Evolutionary conservation across 2,329 filamentous ascomycete genomes (phyloP), one percentile per base, ranked within the genome.

Genomic region (Cryphonectria carpinicola): DNA sequence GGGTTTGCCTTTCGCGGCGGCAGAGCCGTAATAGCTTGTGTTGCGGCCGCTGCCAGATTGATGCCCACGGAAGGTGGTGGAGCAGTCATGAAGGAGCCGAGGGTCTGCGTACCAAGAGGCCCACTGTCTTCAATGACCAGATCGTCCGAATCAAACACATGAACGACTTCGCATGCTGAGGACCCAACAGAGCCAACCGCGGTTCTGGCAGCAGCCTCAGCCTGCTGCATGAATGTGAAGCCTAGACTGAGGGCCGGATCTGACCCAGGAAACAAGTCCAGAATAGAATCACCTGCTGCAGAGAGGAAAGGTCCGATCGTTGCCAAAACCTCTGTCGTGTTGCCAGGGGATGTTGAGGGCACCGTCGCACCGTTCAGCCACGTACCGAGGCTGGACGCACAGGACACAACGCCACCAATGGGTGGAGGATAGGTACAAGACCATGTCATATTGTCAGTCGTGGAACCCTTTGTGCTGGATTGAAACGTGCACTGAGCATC

Each of bases 341-440:
- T 73, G n/a, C 56, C 60, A 52, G 68, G 64, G 17, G 68, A 56
- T 14, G 61, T 54, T 2, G 62, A 69, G 22, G 66, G 56, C 4
- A 58, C n/a, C 28, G 65, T 65, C 22, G 63, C 65, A 14, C 56
- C 62, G 22, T 65, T 63, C 14, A 76, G 69, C 76, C 75, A 77
- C 4, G 67, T 65, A n/a, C 70, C 64, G 10, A 76, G 72, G 4
- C 62, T 66, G 13, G 56, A 64, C 25, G 74, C 71, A 58, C 75
- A 77, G n/a, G 63, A 52, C 35, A 72, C 71, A 43, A 72, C 72
- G 11, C 67, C 70, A 46, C 74, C 75, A 8, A 73, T 65, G 25
- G 67, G 70, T 2, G 74, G 74, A 22, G 76, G 76, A 52, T 74
- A 75, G 22, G 70, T 37, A 54, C 76, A 77, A 0, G 70, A 72